Base-by-base conservation (phyloP, 768 basidiomycete genomes). In the Tephrocybe sp. region DNA sequence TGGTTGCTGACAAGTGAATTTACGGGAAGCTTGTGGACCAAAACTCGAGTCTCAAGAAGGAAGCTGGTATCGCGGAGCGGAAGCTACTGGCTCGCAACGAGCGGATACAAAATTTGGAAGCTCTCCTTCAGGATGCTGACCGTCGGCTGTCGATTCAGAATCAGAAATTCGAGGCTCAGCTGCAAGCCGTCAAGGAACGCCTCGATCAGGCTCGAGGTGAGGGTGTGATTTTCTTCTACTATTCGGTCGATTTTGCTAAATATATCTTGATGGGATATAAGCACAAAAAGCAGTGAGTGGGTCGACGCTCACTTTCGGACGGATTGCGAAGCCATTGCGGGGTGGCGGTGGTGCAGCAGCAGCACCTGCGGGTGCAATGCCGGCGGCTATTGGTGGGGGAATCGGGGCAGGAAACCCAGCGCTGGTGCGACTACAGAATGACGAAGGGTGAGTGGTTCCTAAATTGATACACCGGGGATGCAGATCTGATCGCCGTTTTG, bases 41-140 rank as follows among this genome's bases (percentile, higher is more conserved):
- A 73, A 98, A 98, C 72, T 90, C 93, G 11, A 83, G 88, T 11
- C 75, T 99, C 59, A 98, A 98, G 82, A 98, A 96, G 73, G 97
- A 98, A 70, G 90, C 93, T 26, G 93, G 92, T 18, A 90, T 96
- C 58, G 93, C 96, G 48, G 97, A 99, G 70, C 88, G 95, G 62
- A 98, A 98, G 72, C 74, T 99, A 23, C 80, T 97, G 60, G 93
- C 95, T 32, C 86, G 97, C 50, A 98, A 98, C 64, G 97, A 98
- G 69, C 88, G 97, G 60, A 98, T 99, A 73, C 90, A 94, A 73
- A 96, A 93, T 70, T 79, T 99, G 56, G 97, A 99, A 69, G 84
- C 88, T 3, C 73, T 97, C 32, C 78, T 98, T 24, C 93, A 93
- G 62, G 93, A 95, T 60, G 93, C 96, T 38, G 94, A 98, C 73